phyloP scores from a whole-genome alignment of 805 yeast genomes.

The Pichia gijzeniarum region DNA sequence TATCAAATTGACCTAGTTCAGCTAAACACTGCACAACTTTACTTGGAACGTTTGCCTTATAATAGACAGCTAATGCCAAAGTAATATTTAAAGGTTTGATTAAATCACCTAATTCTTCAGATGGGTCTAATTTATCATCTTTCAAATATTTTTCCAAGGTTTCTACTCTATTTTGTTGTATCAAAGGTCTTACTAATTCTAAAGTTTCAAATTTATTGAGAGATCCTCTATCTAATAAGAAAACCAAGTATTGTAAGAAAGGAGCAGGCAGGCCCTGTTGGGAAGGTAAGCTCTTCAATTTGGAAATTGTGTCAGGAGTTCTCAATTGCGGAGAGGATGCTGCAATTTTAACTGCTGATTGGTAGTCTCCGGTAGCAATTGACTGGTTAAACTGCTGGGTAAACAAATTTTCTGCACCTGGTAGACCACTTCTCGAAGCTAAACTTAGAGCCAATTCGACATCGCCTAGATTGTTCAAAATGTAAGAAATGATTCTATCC shows the following conservation, averaged over 20 bases:
- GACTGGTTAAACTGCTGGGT: conserved; percentile 85
- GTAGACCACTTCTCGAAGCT: conserved; percentile 92
- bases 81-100: conserved; percentile 83
- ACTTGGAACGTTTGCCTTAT: conserved; percentile 73
- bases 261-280: conserved; percentile 95
- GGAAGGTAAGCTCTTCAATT: conserved; percentile 83
- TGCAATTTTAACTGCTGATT: conserved; percentile 93
- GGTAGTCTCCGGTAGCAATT: conserved; percentile 78
- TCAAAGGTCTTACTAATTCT: conserved; percentile 90
- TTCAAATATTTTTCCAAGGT: conserved; percentile 93
- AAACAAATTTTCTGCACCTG: conserved; percentile 94
- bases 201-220: conserved; percentile 89
- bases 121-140: conserved; percentile 87
- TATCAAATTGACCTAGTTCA: conserved; percentile 93
- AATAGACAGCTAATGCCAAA: conserved; percentile 84
- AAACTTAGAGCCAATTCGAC: conserved; percentile 79
- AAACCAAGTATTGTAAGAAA: conserved; percentile 84
- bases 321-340: conserved; percentile 91
- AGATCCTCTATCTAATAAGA: conserved; percentile 85
- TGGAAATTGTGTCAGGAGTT: conserved; percentile 89
- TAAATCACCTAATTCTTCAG: conserved; percentile 97
- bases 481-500: conserved; percentile 81
- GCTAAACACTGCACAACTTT: conserved; percentile 91
- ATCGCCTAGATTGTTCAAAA: conserved; percentile 78
- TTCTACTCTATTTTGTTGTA: conserved; percentile 91